Evolutionary conservation across 345 rosid genomes (phyloP).

Genomic region (Geranium rotundifolium): DNA sequence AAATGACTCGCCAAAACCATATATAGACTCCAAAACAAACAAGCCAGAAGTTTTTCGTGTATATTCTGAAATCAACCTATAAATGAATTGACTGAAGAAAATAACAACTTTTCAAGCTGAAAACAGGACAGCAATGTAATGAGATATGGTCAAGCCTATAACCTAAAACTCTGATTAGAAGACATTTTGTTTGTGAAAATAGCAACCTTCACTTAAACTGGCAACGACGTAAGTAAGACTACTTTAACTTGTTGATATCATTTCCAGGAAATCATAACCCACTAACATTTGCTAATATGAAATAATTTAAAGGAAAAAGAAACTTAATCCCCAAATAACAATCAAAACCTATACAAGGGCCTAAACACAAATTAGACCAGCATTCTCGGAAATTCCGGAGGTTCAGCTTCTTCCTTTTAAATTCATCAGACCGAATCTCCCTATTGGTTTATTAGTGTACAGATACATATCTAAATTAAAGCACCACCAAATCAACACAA

Average conservation of each 20-base stretch:
- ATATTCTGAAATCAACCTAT: neutral
- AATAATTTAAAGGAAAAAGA: no score
- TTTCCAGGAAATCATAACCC: neutral
- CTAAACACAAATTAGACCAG: neutral
- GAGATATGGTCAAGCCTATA: neutral
- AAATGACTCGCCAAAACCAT: no score
- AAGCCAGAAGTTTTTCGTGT: no score
- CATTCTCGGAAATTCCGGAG: neutral
- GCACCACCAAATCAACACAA: no score
- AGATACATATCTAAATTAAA: no score
- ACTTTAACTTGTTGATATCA: neutral
- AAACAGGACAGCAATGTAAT: neutral
- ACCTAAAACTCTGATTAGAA: neutral
- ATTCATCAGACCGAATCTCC: no score
- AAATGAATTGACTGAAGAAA: neutral
- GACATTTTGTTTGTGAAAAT: no score
- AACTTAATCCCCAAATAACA: neutral
- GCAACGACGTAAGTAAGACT: neutral
- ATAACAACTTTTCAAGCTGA: neutral
- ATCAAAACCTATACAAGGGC: neutral
- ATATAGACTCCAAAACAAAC: neutral
- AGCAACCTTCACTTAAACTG: no score
- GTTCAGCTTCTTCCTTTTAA: no score
- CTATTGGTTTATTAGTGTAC: no score
- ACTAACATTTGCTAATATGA: no score